Base-by-base conservation (phyloP, 1,284 basidiomycete species). In the Quambalaria eucalypti region DNA sequence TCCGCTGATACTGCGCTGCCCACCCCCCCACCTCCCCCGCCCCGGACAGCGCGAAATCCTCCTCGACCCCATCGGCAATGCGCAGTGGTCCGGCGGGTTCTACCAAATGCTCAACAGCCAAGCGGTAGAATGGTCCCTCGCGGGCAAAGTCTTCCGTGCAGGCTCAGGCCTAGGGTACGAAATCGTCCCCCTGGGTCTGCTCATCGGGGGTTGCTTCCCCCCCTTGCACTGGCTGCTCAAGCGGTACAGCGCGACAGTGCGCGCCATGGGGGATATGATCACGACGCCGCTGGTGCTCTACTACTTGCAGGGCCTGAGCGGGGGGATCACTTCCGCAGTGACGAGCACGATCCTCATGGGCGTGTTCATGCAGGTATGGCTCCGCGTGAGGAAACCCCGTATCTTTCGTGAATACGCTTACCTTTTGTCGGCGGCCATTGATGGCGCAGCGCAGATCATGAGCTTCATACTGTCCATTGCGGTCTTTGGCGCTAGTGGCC, bases 381-480 rank as follows among this genome's bases (percentile, higher is more conserved):
- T 46, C 14, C 42, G 42, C 14, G 42, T 46, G 3, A 19, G 25
- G 4, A 14, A 21, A 19, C 42, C 42, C 12, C 19, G 42, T 5
- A 46, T 46, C 5, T 46, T 46, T 26, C 42, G 79, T 82, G 66
- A 82, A 21, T 46, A 26, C 21, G 16, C 16, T 21, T 86, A 84
- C 66, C 79, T 87, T 53, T 76, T 85, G 1, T 83, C 82, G 8
- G 84, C 83, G 28, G 84, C 83, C 2, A 74, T 85, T 33, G 85
- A 86, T 64, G 85, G 84, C 33, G 85, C 84, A 14, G 81, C 83
- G 6, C 83, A 85, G 65, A 78, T 83, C 47, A 83, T 85, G 79
- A 80, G 83, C 28, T 85, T 86, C 67, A 78, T 86, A 28, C 77
- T 85, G 7, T 83, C 82, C 4, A 85, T 85, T 68, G 83, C 84